A percentile compares a stretch with the other conserved stretches of the same genome.
Evolutionary conservation across 1,284 basidiomycete species (phyloP).

Genomic region (Cryptococcus jaspeensis): DNA sequence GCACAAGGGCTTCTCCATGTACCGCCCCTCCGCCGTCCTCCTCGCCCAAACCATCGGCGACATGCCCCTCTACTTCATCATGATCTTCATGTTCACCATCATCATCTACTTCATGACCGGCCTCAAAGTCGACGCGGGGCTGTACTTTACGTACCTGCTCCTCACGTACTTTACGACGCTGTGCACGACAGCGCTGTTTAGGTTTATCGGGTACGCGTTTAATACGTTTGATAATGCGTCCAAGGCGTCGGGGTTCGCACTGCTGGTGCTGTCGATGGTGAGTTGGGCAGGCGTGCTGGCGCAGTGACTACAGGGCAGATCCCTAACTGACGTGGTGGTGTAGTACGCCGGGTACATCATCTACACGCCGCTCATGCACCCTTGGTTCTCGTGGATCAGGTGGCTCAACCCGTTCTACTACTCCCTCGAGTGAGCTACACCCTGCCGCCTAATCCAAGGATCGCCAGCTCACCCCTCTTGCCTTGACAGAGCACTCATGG

Average conservation of each 20-base stretch:
- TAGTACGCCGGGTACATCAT: constrained; percentile 40
- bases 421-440: constrained; percentile 17
- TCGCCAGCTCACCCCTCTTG: too few species aligned
- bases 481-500: neutral
- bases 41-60: constrained; percentile 66
- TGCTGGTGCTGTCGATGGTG: constrained; percentile 31
- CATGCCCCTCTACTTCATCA: constrained; percentile 50
- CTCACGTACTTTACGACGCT: constrained; percentile 28
- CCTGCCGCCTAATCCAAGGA: constrained; percentile 3
- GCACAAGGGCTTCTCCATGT: constrained; percentile 53
- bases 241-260: constrained; percentile 37
- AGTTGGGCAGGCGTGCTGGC: too few species aligned
- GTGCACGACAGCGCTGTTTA: constrained; percentile 37
- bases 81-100: constrained; percentile 47
- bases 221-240: constrained; percentile 42
- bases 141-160: constrained; percentile 47
- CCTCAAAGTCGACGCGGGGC: constrained; percentile 25
- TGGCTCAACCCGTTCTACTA: constrained; percentile 41
- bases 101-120: constrained; percentile 47
- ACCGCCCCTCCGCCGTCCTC: constrained; percentile 52
- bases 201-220: constrained; percentile 40
- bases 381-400: constrained; percentile 33
- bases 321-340: neutral
- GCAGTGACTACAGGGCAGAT: neutral
- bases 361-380: constrained; percentile 37